Evolutionary conservation across 768 basidiomycete species (phyloP), one percentile per base, ranked within the genome.

Genomic region (Amanita pallidorosea): DNA sequence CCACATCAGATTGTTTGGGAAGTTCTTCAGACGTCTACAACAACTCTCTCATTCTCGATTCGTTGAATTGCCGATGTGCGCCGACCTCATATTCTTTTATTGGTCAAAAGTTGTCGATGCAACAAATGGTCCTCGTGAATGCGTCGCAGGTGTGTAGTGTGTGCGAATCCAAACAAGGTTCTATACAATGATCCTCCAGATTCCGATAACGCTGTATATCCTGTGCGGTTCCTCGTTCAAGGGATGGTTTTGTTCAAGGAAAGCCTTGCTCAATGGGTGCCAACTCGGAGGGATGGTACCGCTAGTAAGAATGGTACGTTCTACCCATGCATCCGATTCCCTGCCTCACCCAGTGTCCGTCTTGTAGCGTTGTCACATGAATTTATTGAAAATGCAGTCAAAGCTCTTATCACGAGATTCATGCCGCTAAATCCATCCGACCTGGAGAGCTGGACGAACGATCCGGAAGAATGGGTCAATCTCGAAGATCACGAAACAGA

Each of bases 391-490:
- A 78, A 79, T 52, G 85, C 83, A 6, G 85, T 83, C 33, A 71
- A 79, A 53, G 68, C 93, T 6, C 76, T 99, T 7, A 76, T 99
- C 18, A 83, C 82, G 20, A 78, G 85, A 7, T 84, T 95, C 59
- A 82, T 99, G 63, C 90, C 89, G 11, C 70, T 99, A 41, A 85
- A 85, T 49, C 74, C 85, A 5, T 67, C 74, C 1, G 95, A 97
- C 63, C 73, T 97, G 8, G 80, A 90, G 56, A 76, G 75, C 4
- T 92, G 94, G 88, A 73, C 83, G 67, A 74, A 76, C 13, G 90
- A 94, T 61, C 92, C 94, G 0, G 95, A 99, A 69, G 89, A 94
- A 58, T 99, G 92, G 90, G 78, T 95, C 9, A 88, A 90, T 53
- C 65, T 80, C 8, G 92, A 97, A 65, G 90, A 91, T 53, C 83